These are phyloP conservation scores for Arthrobotrys musiformis DNA, from an alignment of 2,329 filamentous ascomycete species.

Conservation along the genomic window DNA sequence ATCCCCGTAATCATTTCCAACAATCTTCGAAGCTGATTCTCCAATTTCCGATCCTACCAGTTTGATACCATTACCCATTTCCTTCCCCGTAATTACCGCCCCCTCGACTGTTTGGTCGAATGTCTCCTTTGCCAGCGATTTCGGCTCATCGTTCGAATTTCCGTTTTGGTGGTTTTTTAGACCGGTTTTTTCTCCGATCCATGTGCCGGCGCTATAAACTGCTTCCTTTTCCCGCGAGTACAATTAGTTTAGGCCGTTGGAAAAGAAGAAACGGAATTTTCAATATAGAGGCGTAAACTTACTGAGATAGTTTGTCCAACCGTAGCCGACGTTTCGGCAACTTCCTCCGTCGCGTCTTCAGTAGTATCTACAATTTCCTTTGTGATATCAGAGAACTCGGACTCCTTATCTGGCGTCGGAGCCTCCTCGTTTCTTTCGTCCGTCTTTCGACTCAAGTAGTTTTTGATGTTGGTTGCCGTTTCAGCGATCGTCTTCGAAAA, in stretches of 20 bases:
- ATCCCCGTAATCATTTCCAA: constrained; percentile 53
- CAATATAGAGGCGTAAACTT: neutral
- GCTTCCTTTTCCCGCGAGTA: constrained; percentile 27
- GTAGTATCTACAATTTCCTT: constrained; percentile 37
- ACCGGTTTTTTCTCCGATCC: constrained; percentile 57
- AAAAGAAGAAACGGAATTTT: neutral
- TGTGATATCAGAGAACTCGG: constrained; percentile 53
- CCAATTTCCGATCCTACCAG: constrained; percentile 45
- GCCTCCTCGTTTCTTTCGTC: constrained; percentile 35
- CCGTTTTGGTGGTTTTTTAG: constrained; percentile 12
- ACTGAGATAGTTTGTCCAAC: constrained; percentile 54
- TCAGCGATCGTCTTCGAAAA: constrained; percentile 49
- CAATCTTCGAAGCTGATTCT: constrained; percentile 43
- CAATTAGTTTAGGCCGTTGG: neutral
- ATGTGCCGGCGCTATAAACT: constrained; percentile 54
- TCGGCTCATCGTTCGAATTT: constrained; percentile 21
- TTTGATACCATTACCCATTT: constrained; percentile 40
- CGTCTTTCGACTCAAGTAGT: constrained; percentile 32
- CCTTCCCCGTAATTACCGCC: constrained; percentile 29
- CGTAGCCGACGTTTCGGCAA: constrained; percentile 46
- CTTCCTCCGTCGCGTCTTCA: constrained; percentile 52
- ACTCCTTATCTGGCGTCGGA: constrained; percentile 36
- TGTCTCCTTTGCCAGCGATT: constrained; percentile 53
- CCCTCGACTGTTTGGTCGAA: constrained; percentile 53
- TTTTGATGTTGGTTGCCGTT: constrained; percentile 41